These are phyloP conservation scores for Chenopodium album DNA, from an alignment of 148 eudicot genomes.

Conservation along the genomic window DNA sequence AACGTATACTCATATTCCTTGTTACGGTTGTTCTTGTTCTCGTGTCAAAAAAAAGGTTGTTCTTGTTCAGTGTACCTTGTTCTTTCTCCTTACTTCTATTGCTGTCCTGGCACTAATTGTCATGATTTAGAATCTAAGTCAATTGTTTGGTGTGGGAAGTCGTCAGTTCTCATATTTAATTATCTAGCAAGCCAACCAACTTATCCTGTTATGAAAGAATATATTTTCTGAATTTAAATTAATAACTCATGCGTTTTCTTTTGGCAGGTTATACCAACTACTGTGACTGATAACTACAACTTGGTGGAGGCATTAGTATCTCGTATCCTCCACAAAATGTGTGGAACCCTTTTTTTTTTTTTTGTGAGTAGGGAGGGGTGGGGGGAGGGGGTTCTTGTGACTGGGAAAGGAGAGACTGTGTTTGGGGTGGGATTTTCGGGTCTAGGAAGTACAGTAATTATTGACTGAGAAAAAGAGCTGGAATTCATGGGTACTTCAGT, in stretches of 20 bases:
- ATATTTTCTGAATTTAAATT: neutral
- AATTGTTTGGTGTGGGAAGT: neutral
- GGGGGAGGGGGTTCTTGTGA: neutral
- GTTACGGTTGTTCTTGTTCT: neutral
- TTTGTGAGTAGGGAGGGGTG: neutral
- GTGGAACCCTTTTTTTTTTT: neutral
- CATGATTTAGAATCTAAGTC: neutral
- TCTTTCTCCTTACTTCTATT: neutral
- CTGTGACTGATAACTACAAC: conserved; percentile 69
- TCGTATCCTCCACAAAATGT: conserved; percentile 60
- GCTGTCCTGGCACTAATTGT: neutral
- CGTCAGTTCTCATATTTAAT: neutral
- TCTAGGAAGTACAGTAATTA: neutral
- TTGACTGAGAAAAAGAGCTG: neutral
- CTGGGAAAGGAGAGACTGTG: neutral
- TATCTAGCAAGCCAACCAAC: neutral
- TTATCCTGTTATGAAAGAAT: neutral
- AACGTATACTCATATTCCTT: neutral
- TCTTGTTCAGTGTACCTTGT: neutral
- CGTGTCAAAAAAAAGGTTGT: neutral
- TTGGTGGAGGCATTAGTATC: conserved; percentile 78
- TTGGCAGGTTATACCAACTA: conserved; percentile 53
- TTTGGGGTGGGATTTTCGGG: neutral
- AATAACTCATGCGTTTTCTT: neutral
- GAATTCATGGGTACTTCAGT: neutral